Evolutionary conservation across 2,329 filamentous ascomycete genomes (phyloP), one percentile per base, ranked within the genome.

Genomic region (Neofusicoccum cordaticola): DNA sequence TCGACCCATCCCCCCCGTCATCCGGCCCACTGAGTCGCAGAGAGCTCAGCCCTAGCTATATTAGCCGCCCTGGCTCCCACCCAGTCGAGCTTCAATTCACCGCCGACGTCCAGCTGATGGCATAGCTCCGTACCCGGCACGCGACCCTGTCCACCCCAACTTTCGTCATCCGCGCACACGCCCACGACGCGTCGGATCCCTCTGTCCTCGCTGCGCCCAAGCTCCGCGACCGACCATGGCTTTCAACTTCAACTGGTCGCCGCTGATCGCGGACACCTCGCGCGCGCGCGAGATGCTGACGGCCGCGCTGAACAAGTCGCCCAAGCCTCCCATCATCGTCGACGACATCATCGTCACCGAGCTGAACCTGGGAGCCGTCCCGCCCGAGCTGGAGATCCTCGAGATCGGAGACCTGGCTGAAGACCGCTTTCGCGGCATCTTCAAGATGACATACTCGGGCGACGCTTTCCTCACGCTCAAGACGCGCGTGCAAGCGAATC

Each of bases 231-330:
- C 45, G 41, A 69, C 65, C 80, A 99, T 99, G 95, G 95, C 95
- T 71, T 99, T 99, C 90, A 98, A 98, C 85, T 99, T 99, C 91
- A 98, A 98, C 92, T 99, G 95, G 95, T 97, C 93, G 86, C 95
- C 95, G 75, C 86, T 99, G 70, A 95, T 96, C 81, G 94, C 94
- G 75, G 95, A 98, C 82, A 94, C 92, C 74, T 87, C 90, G 76
- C 90, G 93, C 71, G 94, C 95, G 60, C 91, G 93, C 78, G 93
- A 98, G 77, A 90, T 98, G 78, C 86, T 99, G 72, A 99, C 95
- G 31, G 90, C 91, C 65, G 95, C 95, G 41, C 85, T 99, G 73
- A 99, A 99, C 85, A 98, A 98, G 81, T 95, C 92, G 63, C 93
- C 94, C 44, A 98, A 98, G 75, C 95, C 95, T 65, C 95, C 95